phyloP scores from a whole-genome alignment of 768 basidiomycete species.

The Gelatoporia subvermispora region DNA sequence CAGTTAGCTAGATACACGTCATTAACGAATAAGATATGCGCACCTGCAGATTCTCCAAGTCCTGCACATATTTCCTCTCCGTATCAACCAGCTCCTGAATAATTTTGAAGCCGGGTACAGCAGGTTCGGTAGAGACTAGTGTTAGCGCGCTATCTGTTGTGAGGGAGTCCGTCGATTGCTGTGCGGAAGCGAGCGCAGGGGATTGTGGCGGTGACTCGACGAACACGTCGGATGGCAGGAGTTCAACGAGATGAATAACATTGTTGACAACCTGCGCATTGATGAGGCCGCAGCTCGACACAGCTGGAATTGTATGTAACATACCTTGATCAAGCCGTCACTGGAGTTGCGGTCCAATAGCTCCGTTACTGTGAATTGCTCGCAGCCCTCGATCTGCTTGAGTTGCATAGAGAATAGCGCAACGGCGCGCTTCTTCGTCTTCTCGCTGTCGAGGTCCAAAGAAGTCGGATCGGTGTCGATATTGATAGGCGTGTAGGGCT shows the following conservation, averaged over 20 bases:
- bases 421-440: constrained; percentile 85
- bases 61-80: constrained; percentile 94
- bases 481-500: constrained; percentile 33
- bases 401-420: constrained; percentile 90
- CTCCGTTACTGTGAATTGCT: constrained; percentile 88
- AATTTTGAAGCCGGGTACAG: constrained; percentile 64
- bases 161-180: constrained; percentile 58
- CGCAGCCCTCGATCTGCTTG: constrained; percentile 63
- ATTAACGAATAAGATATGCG: constrained; percentile 21
- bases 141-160: constrained; percentile 36
- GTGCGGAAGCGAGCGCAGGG: constrained; percentile 42
- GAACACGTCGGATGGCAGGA: constrained; percentile 66
- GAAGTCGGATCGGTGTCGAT: constrained; percentile 63
- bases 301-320: constrained; percentile 14
- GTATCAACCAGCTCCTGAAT: constrained; percentile 90
- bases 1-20: constrained; percentile 5
- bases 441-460: constrained; percentile 70
- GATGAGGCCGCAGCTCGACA: too few relatives aligned
- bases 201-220: constrained; percentile 53
- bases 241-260: constrained; percentile 79
- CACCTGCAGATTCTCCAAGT: constrained; percentile 95
- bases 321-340: constrained; percentile 91
- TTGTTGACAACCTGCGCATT: constrained; percentile 73
- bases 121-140: constrained; percentile 36
- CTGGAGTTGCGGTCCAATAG: constrained; percentile 88